These are phyloP conservation scores for Eutrema heterophyllum DNA, from an alignment of 345 rosid species.

Conservation along the genomic window DNA sequence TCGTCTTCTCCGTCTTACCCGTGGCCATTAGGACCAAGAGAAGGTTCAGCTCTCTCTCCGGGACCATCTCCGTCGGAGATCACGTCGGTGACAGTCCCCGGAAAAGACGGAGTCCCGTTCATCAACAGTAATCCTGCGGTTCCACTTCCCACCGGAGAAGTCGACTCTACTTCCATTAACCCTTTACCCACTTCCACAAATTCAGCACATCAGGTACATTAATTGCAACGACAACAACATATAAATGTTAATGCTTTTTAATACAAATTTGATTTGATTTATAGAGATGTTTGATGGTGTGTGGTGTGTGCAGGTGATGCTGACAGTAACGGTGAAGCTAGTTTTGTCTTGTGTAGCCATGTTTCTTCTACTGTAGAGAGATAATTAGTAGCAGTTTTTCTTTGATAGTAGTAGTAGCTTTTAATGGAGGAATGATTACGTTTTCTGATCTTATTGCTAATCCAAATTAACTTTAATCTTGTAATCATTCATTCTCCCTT, in stretches of 20 bases:
- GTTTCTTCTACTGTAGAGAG: slow-evolving; percentile 15
- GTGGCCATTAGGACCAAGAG: slow-evolving; percentile 79
- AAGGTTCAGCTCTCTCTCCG: slow-evolving; percentile 48
- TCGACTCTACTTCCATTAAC: slow-evolving; percentile 78
- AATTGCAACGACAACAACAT: neutral
- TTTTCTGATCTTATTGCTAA: slow-evolving; percentile 18
- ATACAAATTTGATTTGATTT: neutral
- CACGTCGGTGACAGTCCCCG: slow-evolving; percentile 50
- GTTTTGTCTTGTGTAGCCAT: slow-evolving; percentile 21
- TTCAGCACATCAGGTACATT: slow-evolving; percentile 28
- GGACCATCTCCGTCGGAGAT: slow-evolving; percentile 50
- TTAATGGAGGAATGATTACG: slow-evolving; percentile 17
- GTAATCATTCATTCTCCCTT: slow-evolving; percentile 22
- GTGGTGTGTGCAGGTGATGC: slow-evolving; percentile 24
- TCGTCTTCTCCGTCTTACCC: slow-evolving; percentile 73
- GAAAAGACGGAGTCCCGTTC: slow-evolving; percentile 72
- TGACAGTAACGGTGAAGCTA: slow-evolving; percentile 25
- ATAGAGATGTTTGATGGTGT: neutral
- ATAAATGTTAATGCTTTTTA: neutral
- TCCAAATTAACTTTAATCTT: slow-evolving; percentile 16
- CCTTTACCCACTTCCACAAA: slow-evolving; percentile 61
- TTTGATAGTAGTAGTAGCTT: neutral
- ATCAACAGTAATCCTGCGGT: slow-evolving; percentile 94
- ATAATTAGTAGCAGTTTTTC: neutral
- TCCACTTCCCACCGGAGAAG: slow-evolving; percentile 96